A percentile compares a stretch with the other conserved stretches of the same genome.
Evolutionary conservation across 148 eudicot genomes (phyloP).

Genomic region (Rhododendron ferrugineum): DNA sequence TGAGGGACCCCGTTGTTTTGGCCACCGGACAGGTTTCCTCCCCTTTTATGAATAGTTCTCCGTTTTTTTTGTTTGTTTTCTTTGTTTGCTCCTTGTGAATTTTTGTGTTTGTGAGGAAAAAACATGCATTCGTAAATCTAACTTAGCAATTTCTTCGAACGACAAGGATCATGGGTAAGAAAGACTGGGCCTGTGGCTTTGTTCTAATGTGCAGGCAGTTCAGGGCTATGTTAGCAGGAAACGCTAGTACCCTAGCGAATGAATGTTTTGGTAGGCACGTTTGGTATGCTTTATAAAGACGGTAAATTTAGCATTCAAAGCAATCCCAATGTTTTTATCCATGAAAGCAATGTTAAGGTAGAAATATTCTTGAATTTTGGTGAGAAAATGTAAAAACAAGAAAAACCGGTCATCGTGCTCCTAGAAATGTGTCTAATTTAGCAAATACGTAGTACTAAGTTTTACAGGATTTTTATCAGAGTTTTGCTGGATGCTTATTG

Average conservation of each 20-base stretch:
- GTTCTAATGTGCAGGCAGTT: not conserved
- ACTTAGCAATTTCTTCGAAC: not conserved
- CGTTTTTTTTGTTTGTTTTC: not conserved
- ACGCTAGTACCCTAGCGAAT: not conserved
- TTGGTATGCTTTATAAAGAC: not conserved
- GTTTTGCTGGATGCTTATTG: too few relatives aligned
- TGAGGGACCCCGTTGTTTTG: conserved; percentile 78
- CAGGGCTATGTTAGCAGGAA: not conserved
- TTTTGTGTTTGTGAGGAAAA: not conserved
- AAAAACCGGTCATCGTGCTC: not conserved
- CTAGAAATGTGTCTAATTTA: not conserved
- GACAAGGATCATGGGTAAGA: not conserved
- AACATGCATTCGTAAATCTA: not conserved
- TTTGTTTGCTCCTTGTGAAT: not conserved
- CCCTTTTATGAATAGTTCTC: not conserved
- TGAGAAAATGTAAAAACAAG: not conserved
- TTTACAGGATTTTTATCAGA: too few relatives aligned
- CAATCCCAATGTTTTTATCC: not conserved
- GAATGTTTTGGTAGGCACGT: not conserved
- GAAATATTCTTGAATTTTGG: not conserved
- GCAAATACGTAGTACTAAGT: not conserved
- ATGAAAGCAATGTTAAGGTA: not conserved
- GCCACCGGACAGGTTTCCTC: conserved; percentile 62
- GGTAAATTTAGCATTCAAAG: not conserved
- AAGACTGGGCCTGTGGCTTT: not conserved